phyloP scores from a whole-genome alignment of 2,329 filamentous ascomycete genomes.

The Fusarium sp. region DNA sequence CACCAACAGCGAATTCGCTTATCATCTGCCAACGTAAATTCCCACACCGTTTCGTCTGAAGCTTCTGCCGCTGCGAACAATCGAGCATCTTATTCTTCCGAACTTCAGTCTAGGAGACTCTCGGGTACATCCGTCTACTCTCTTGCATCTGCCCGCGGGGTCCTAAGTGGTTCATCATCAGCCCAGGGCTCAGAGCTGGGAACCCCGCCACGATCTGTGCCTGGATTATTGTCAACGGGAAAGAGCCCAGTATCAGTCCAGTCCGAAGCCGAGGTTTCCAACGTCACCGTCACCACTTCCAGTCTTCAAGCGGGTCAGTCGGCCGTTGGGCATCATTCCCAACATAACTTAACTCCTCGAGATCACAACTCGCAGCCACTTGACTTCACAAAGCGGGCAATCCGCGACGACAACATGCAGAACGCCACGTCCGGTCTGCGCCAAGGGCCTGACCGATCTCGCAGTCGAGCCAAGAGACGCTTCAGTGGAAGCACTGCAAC shows the following conservation, averaged over 20 bases:
- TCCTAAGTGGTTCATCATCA: slow-evolving; percentile 63
- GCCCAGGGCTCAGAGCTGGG: slow-evolving; percentile 66
- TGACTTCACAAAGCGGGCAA: slow-evolving; percentile 62
- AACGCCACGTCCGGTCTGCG: slow-evolving; percentile 55
- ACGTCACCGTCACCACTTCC: slow-evolving; percentile 67
- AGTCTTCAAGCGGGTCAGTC: slow-evolving; percentile 58
- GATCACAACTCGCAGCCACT: slow-evolving; percentile 57
- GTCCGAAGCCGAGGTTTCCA: slow-evolving; percentile 65
- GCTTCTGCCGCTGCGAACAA: slow-evolving; percentile 58
- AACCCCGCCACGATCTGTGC: slow-evolving; percentile 57
- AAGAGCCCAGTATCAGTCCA: slow-evolving; percentile 59
- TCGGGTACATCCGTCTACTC: slow-evolving; percentile 82
- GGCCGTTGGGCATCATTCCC: slow-evolving; percentile 51
- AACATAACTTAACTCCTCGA: slow-evolving; percentile 62
- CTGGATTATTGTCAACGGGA: slow-evolving; percentile 62
- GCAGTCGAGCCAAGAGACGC: slow-evolving; percentile 78
- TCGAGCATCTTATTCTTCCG: slow-evolving; percentile 60
- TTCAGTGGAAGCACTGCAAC: slow-evolving; percentile 86
- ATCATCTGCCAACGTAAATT: slow-evolving; percentile 47
- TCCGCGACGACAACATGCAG: slow-evolving; percentile 53
- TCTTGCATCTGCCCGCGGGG: slow-evolving; percentile 70
- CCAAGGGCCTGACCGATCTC: slow-evolving; percentile 67
- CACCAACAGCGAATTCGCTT: slow-evolving; percentile 60
- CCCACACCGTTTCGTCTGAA: slow-evolving; percentile 61
- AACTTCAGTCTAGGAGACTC: slow-evolving; percentile 72